Evolutionary conservation across 768 basidiomycete species (phyloP), one percentile per base, ranked within the genome.

Genomic region (Tubosaeta sp.): DNA sequence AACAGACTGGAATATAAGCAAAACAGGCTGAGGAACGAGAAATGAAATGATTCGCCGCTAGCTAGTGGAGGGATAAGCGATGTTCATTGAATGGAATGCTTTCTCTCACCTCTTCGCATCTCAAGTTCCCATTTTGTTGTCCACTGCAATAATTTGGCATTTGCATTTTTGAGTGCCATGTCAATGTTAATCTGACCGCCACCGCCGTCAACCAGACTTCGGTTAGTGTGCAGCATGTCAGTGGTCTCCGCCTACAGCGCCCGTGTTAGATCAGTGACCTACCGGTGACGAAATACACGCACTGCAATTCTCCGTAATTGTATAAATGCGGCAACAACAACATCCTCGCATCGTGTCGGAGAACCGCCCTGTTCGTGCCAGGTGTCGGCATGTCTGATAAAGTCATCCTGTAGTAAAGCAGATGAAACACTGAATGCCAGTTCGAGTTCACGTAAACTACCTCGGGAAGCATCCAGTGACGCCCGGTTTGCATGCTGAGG

Each of bases 381-480:
- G 22, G 74, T 77, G 34, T 67, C 71, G 5, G 86, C 79, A 60
- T 86, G 77, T 54, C 85, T 77, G 53, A 91, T 79, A 52, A 91
- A 76, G 50, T 91, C 88, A 62, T 88, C 87, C 73, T 77, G 52
- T 31, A 43, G 10, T 6, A 46, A 50, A 50, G 38, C 14, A 43
- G 6, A 39, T 63, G 48, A 63, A 54, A 53, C 14, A 33, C n/a
- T 44, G 53, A 52, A 49, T 6, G 25, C n/a, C 48, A 17, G 37
- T 42, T 14, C 49, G 26, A 53, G 13, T 42, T 44, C 42, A 43
- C 22, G 17, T 22, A 46, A 55, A 19, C 33, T 56, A 77, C 76
- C 72, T 91, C 90, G 9, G 86, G 88, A 17, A 93, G 77, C 91
- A 92, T 92, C 88, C 88, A 91, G 54, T 82, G 83, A 39, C 86